A percentile compares a stretch with the other conserved stretches of the same genome.
phyloP scores from a whole-genome alignment of 2,329 filamentous ascomycete species.

The Coniella vitis region DNA sequence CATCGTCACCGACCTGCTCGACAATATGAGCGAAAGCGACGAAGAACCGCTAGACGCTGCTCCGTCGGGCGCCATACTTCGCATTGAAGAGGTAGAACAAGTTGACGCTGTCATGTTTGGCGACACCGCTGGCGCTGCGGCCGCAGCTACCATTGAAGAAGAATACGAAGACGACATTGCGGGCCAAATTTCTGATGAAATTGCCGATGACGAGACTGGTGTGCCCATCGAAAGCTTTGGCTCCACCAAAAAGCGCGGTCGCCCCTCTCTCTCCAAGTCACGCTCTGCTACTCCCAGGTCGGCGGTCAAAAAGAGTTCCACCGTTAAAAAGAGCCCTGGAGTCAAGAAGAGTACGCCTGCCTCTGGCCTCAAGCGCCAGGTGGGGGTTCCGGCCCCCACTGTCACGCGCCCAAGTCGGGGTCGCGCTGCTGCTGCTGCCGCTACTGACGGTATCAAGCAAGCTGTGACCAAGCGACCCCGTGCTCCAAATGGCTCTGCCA shows the following conservation, averaged over 20 bases:
- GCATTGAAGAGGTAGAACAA: slow-evolving; percentile 2
- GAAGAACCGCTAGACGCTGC: slow-evolving; percentile 7
- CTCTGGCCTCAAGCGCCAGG: slow-evolving; percentile 13
- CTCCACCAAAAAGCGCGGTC: slow-evolving; percentile 20
- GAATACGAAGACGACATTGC: neutral
- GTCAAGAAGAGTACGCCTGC: neutral
- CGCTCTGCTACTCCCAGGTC: slow-evolving; percentile 12
- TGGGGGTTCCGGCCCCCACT: slow-evolving; percentile 1
- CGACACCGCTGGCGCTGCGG: neutral
- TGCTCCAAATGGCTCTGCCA: slow-evolving; percentile 8
- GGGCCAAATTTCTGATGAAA: slow-evolving; percentile 1
- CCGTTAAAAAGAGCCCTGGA: neutral
- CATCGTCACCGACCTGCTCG: slow-evolving; percentile 11
- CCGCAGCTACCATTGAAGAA: neutral
- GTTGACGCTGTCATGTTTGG: neutral
- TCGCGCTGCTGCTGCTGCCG: slow-evolving; percentile 16
- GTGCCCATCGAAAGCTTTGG: neutral
- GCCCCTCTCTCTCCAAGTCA: slow-evolving; percentile 14
- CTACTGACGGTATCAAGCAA: slow-evolving; percentile 13
- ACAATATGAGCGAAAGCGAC: slow-evolving; percentile 3
- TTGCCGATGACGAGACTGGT: neutral
- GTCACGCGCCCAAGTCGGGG: slow-evolving; percentile 6
- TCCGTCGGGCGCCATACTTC: neutral
- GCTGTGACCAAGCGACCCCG: slow-evolving; percentile 8
- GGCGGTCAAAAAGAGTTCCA: too few relatives aligned